phyloP scores from a whole-genome alignment of 116 monocot genomes.

The Dioscorea cayenensis region DNA sequence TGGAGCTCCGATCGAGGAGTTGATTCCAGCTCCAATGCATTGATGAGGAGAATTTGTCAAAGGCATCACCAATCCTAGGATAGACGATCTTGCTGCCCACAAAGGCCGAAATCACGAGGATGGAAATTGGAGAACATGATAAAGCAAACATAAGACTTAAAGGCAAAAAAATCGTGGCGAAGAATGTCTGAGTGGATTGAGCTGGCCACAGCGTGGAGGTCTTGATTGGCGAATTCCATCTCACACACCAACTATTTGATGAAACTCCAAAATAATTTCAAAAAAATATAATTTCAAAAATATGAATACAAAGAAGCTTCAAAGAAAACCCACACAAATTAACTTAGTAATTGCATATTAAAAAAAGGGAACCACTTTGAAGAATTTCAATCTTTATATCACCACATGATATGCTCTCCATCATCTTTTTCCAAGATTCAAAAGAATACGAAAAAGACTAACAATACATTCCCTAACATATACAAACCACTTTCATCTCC shows the following conservation, averaged over 20 bases:
- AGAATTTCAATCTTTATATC: too few species aligned
- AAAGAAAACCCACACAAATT: too few species aligned
- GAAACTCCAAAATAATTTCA: constrained; percentile 49
- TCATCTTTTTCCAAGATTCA: too few species aligned
- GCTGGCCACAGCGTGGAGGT: constrained; percentile 41
- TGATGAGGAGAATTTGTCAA: neutral
- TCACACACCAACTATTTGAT: constrained; percentile 10
- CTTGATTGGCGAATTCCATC: constrained; percentile 72
- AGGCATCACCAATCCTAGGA: constrained; percentile 1
- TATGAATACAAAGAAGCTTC: too few species aligned
- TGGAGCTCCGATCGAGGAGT: neutral
- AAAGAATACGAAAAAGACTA: too few species aligned
- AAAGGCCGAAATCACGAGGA: constrained; percentile 3
- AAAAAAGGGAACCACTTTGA: too few species aligned
- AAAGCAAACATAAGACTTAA: constrained; percentile 62
- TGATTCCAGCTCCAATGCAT: neutral
- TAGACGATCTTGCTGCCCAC: neutral
- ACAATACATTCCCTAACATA: too few species aligned
- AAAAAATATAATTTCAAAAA: constrained; percentile 24
- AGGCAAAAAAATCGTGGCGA: constrained; percentile 25
- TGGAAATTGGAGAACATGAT: constrained; percentile 69
- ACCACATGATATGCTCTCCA: too few species aligned
- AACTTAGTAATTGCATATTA: too few species aligned
- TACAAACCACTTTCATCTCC: too few species aligned
- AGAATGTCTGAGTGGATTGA: constrained; percentile 32